Evolutionary conservation across 768 basidiomycete genomes (phyloP), one percentile per base, ranked within the genome.

Genomic region (Exidia glandulosa): DNA sequence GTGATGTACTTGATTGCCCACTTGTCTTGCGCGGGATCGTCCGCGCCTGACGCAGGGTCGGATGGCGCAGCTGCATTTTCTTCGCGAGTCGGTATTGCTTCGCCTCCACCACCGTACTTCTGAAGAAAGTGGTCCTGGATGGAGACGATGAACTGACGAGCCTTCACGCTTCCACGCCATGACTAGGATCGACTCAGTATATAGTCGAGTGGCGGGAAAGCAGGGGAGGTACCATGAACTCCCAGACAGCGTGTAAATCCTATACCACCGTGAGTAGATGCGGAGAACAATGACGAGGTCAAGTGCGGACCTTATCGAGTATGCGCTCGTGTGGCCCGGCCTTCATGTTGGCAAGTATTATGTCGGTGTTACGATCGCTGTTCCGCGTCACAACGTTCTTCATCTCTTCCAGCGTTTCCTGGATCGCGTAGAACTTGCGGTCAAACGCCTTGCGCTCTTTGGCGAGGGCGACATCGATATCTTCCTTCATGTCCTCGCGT

Each of bases 131-230:
- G 70, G 61, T 78, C 75, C 9, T 71, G 66, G 3, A 76, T 61
- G 2, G 72, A 74, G 41, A 79, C 70, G 2, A 80, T 77, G 58
- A 82, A 81, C 57, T 79, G 77, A 0, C 75, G 69, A 0, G 80
- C 77, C 62, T 81, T 80, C 34, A 81, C 80, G 61, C 73, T 80
- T 6, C 78, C 75, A 64, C 75, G 76, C 81, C 80, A 81, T 6
- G 72, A 73, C 79, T 81, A 37, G 34, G 19, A 6, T 6, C 9
- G 25, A 9, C 6, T 48, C 6, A 48, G 47, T 23, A 9, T 37
- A 9, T 37, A 16, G 54, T n/a, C 13, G 12, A 23, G 29, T 12
- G 10, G 13, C 14, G 5, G 19, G 30, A n/a, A n/a, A 19, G 32
- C n/a, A 19, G 36, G 29, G 31, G 7, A 62, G 72, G 1, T 32